These are phyloP conservation scores for Spergularia marina DNA, from an alignment of 148 eudicot genomes.

Conservation along the genomic window DNA sequence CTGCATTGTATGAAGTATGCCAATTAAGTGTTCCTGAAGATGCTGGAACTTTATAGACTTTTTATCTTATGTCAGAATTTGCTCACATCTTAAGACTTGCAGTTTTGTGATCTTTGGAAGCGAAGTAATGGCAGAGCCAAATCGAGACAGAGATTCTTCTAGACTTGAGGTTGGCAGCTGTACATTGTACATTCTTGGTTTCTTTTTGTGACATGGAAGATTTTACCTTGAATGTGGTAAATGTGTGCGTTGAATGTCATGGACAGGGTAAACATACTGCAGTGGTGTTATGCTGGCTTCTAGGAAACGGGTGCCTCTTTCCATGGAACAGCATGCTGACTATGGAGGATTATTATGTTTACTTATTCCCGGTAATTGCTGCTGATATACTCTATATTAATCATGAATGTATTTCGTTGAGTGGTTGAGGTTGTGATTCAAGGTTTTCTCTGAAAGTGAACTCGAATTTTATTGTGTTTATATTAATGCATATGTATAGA, in stretches of 20 bases:
- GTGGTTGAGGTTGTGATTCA: too few species aligned
- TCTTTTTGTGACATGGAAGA: neutral
- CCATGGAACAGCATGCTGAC: constrained; percentile 50
- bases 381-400: too few species aligned
- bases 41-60: too few species aligned
- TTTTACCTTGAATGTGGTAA: too few species aligned
- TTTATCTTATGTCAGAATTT: neutral
- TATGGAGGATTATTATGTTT: constrained; percentile 35
- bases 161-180: constrained; percentile 7
- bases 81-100: neutral
- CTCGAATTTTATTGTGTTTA: too few species aligned
- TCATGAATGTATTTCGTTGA: too few species aligned
- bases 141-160: neutral
- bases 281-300: constrained; percentile 38
- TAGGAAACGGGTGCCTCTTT: constrained; percentile 42
- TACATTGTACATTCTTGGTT: too few species aligned
- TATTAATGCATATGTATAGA: too few species aligned
- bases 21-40: too few species aligned
- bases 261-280: constrained; percentile 40
- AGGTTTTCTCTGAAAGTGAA: too few species aligned
- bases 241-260: neutral
- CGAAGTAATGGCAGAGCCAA: neutral
- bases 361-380: constrained; percentile 38
- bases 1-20: too few species aligned
- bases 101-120: neutral